Percentiles rank a stretch among this genome's conserved stretches.
phyloP scores from a whole-genome alignment of 2,329 filamentous ascomycete species.

The Aureobasidium musti region DNA sequence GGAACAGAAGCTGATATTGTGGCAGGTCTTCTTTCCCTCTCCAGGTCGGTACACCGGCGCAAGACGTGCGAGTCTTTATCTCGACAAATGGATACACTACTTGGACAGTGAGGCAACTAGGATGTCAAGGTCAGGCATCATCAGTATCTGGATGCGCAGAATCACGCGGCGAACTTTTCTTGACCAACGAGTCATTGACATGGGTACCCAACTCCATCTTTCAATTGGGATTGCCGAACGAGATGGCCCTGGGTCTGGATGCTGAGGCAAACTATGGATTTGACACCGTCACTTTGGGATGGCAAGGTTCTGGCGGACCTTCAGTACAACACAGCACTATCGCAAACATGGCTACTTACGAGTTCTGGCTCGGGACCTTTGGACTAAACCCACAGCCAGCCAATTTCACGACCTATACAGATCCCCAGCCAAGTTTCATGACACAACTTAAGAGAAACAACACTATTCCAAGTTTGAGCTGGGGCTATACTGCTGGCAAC shows the following conservation, averaged over 20 bases:
- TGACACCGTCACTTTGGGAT: slow-evolving; percentile 42
- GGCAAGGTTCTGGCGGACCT: slow-evolving; percentile 40
- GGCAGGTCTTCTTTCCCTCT: slow-evolving; percentile 45
- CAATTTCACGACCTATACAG: slow-evolving; percentile 42
- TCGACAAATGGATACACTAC: slow-evolving; percentile 40
- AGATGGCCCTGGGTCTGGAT: slow-evolving; percentile 54
- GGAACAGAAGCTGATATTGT: slow-evolving; percentile 34
- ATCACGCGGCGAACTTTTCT: slow-evolving; percentile 48
- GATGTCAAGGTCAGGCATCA: slow-evolving; percentile 33
- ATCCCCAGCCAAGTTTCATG: slow-evolving; percentile 43
- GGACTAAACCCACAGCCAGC: slow-evolving; percentile 42
- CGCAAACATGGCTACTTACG: slow-evolving; percentile 33
- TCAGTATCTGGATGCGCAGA: slow-evolving; percentile 38
- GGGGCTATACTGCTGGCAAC: slow-evolving; percentile 45
- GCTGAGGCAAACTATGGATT: slow-evolving; percentile 39
- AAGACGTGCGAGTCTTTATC: slow-evolving; percentile 40
- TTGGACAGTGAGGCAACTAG: slow-evolving; percentile 36
- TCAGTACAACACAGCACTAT: slow-evolving; percentile 38
- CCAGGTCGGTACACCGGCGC: slow-evolving; percentile 39
- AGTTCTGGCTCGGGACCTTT: slow-evolving; percentile 42
- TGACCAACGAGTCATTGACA: slow-evolving; percentile 55
- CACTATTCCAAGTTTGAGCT: slow-evolving; percentile 42
- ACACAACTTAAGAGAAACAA: slow-evolving; percentile 39
- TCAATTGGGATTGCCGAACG: slow-evolving; percentile 56
- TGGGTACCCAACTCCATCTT: slow-evolving; percentile 64